Evolutionary conservation across 306 rosid genomes (phyloP).

Genomic region (Potentilla sterilis): DNA sequence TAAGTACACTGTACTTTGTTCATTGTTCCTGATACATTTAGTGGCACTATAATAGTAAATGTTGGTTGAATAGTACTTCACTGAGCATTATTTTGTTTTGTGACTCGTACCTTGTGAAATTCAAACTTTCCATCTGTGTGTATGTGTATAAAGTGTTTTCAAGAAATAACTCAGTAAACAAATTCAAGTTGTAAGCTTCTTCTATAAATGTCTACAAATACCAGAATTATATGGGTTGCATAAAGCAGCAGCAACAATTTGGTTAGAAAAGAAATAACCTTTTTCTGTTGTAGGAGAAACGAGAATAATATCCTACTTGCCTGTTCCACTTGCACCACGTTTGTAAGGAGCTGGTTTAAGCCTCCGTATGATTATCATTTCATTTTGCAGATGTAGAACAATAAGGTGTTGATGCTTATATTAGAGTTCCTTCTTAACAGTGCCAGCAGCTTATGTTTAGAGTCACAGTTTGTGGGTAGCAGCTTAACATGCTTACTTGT

Average conservation of each 20-base stretch:
- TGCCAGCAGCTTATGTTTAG: not conserved
- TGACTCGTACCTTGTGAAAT: not conserved
- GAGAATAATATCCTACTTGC: not conserved
- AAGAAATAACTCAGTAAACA: not conserved
- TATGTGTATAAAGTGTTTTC: not conserved
- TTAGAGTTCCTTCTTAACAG: not conserved
- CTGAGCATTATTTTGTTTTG: not conserved
- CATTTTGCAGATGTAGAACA: not conserved
- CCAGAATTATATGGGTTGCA: too few relatives aligned
- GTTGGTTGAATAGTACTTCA: not conserved
- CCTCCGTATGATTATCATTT: not conserved
- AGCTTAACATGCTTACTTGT: not conserved
- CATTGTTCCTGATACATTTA: not conserved
- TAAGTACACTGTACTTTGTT: not conserved
- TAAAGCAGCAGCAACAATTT: not conserved
- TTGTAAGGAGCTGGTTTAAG: not conserved
- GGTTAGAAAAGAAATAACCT: not conserved
- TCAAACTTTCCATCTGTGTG: not conserved
- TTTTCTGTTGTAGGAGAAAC: not conserved
- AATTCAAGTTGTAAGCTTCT: not conserved
- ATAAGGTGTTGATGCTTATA: not conserved
- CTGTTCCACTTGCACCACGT: not conserved
- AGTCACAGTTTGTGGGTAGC: not conserved
- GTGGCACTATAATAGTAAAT: not conserved
- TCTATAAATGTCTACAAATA: not conserved